Conservation (phyloP, 441 rosid species). For the Metrosideros polymorpha region DNA sequence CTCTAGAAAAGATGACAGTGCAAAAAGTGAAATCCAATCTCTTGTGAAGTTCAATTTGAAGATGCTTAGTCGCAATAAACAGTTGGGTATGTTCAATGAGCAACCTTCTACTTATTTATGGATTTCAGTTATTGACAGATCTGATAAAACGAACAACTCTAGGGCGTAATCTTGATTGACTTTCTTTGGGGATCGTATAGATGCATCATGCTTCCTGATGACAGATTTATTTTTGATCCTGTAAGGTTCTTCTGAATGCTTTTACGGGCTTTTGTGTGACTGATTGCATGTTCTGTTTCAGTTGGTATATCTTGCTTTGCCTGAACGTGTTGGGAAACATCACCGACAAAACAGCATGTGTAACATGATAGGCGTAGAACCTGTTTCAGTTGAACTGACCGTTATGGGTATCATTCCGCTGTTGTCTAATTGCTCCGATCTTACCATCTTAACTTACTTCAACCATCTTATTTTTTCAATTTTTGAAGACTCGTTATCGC, state of each 20-base stretch:
- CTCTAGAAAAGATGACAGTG: no score
- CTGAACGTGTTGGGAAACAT: not conserved
- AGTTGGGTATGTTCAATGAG: constrained; percentile 19
- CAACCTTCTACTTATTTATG: not conserved
- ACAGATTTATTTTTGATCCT: no score
- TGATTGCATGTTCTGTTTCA: no score
- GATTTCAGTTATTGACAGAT: no score
- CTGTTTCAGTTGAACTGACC: not conserved
- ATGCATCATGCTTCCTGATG: no score
- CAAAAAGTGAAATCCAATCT: constrained; percentile 38
- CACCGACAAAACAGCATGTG: not conserved
- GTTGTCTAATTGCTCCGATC: rapidly evolving
- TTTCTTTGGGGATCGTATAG: not conserved
- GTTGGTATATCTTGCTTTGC: not conserved
- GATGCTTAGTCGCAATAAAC: constrained; percentile 23
- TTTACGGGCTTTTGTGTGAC: not conserved
- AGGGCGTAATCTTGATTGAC: no score
- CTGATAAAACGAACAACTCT: no score
- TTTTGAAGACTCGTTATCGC: no score
- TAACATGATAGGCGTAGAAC: not conserved
- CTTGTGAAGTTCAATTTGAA: constrained; percentile 50
- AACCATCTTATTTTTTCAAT: not conserved
- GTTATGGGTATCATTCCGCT: not conserved
- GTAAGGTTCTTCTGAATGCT: not conserved
- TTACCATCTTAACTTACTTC: not conserved